A percentile compares a stretch with the other conserved stretches of the same genome.
Conservation (phyloP, 257 asterid genomes). For the Solanum habrochaites region DNA sequence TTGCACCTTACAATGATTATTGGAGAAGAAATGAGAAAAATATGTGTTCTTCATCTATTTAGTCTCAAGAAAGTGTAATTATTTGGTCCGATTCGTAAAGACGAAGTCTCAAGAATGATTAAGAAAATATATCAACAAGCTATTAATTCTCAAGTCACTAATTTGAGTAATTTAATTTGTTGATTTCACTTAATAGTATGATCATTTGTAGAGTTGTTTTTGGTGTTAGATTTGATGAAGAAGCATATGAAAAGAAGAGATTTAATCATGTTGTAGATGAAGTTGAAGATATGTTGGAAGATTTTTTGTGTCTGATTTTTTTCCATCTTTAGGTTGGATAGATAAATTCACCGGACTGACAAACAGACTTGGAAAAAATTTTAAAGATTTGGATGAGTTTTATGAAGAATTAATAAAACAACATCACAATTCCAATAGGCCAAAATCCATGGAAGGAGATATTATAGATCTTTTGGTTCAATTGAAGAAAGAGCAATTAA, state of each 20-base stretch:
- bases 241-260: neutral
- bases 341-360: neutral
- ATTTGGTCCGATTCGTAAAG: neutral
- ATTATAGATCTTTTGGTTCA: conserved; percentile 6
- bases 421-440: neutral
- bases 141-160: neutral
- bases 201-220: neutral
- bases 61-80: neutral
- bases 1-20: neutral
- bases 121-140: neutral
- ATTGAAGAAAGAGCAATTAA: neutral
- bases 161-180: neutral
- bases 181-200: neutral
- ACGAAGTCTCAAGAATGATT: neutral
- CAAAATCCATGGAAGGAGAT: neutral
- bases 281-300: neutral
- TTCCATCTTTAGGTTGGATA: neutral
- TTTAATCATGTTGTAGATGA: neutral
- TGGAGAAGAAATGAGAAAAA: neutral
- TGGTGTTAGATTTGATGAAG: neutral
- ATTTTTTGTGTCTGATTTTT: neutral
- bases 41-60: neutral
- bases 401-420: conserved; percentile 14
- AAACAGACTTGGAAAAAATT: neutral
- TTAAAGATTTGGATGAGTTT: neutral